Evolutionary conservation across 257 asterid species (phyloP), one percentile per base, ranked within the genome.

Genomic region (Handroanthus guayacan): DNA sequence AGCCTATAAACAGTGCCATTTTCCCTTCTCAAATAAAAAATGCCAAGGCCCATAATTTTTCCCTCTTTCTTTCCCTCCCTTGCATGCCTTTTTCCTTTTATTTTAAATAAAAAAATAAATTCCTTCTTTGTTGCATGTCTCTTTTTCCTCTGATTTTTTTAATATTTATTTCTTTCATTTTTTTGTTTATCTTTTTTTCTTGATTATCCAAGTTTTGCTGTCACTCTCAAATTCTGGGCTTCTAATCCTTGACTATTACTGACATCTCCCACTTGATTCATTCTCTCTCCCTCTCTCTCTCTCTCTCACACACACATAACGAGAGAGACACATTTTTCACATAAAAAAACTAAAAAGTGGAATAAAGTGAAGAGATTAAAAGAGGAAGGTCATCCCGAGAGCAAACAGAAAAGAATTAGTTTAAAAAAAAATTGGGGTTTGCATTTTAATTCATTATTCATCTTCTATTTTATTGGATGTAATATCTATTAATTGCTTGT

Each of bases 201-300:
- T 4, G 47, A 4, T 5, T 9, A 4, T 43, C 8, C 8, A 9
- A 9, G 47, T 69, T 77, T 60, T 34, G 69, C 75, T 69, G 90
- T 91, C 91, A 47, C 85, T 77, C 90, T 87, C 97, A 87, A 83
- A 60, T 79, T 87, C 88, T 77, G 92, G 84, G 85, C 88, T 87
- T 75, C 81, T 56, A 77, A 71, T 60, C 75, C 55, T 62, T 79
- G 83, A 65, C 83, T 77, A 54, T 69, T 79, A 71, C 93, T 86
- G 86, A 83, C 89, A 69, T 71, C 52, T 84, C 82, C 83, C 31
- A 47, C 55, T 37, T 75, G 80, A 52, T 50, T 78, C 65, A 77
- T 79, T 79, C 77, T 81, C 79, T 82, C 77, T 56, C 74, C 87
- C 48, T n/a, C 76, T 55, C 48, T 34, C 51, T 10, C 78, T 3